Evolutionary conservation across 768 basidiomycete genomes (phyloP).

Genomic region (Auriscalpium vulgare): DNA sequence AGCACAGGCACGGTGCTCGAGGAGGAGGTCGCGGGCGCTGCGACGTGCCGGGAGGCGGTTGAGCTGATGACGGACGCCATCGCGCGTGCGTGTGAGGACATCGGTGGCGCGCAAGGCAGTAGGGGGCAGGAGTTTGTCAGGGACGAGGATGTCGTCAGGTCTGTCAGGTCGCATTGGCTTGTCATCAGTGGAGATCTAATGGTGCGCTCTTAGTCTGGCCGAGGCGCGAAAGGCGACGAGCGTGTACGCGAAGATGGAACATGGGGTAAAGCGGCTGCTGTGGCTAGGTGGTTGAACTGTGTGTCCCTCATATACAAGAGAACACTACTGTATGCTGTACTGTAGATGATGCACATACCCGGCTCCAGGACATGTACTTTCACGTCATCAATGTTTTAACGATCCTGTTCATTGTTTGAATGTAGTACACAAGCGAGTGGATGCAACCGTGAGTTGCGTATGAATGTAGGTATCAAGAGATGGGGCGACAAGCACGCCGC

Average conservation of each 20-base stretch:
- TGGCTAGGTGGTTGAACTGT: conserved; percentile 66
- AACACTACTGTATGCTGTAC: too few species aligned
- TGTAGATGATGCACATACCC: too few species aligned
- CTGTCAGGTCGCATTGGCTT: conserved; percentile 16
- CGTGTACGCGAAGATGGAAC: conserved; percentile 88
- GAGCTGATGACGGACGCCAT: conserved; percentile 70
- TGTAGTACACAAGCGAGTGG: too few species aligned
- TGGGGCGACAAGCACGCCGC: too few species aligned
- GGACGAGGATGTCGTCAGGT: conserved; percentile 78
- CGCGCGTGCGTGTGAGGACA: conserved; percentile 54
- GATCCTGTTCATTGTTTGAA: too few species aligned
- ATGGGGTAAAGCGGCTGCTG: conserved; percentile 82
- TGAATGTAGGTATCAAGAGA: too few species aligned
- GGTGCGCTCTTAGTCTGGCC: conserved; percentile 42
- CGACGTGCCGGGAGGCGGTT: conserved; percentile 70
- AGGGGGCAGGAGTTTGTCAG: conserved; percentile 40
- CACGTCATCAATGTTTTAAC: too few species aligned
- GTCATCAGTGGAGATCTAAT: not conserved
- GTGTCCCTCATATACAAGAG: not conserved
- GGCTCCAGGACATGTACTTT: too few species aligned
- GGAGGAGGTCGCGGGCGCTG: conserved; percentile 51
- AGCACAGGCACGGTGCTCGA: conserved; percentile 33
- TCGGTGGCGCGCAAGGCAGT: conserved; percentile 33
- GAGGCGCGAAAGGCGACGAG: conserved; percentile 84
- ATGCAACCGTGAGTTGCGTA: too few species aligned